These are phyloP conservation scores for Suillus alpinus DNA, from an alignment of 768 basidiomycete species.

Conservation along the genomic window DNA sequence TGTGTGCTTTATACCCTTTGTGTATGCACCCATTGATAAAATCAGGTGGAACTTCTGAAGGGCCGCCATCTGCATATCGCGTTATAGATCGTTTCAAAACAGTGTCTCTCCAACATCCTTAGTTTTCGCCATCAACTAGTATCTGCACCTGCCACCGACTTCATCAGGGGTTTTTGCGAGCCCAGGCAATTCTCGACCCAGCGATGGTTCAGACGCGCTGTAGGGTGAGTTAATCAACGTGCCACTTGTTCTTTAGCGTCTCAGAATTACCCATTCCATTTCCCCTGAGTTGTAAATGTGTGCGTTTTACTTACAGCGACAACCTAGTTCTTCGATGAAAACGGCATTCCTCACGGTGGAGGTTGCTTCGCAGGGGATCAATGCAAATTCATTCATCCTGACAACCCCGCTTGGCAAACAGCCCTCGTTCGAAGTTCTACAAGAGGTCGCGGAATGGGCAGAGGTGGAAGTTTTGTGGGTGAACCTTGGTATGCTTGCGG, in stretches of 20 bases:
- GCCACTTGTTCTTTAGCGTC: background rate
- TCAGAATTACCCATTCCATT: background rate
- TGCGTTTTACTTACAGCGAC: conserved; percentile 1
- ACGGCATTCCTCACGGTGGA: conserved; percentile 21
- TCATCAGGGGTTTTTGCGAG: background rate
- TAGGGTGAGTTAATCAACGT: background rate
- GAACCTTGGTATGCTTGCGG: background rate
- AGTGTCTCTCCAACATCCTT: background rate
- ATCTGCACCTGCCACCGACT: background rate
- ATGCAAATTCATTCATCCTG: conserved; percentile 32
- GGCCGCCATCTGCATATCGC: background rate
- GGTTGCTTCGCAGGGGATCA: conserved; percentile 26
- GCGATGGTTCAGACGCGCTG: background rate
- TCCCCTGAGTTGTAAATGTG: background rate
- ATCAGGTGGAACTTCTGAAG: background rate
- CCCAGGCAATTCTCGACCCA: background rate
- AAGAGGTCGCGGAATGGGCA: conserved; percentile 11
- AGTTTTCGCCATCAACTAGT: background rate
- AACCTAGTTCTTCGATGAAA: conserved; percentile 28
- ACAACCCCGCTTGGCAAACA: conserved; percentile 19
- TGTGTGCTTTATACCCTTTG: conserved; percentile 3
- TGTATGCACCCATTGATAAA: background rate
- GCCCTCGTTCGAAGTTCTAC: conserved; percentile 13
- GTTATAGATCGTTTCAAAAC: background rate
- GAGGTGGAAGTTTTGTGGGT: conserved; percentile 19